Percentiles rank a stretch among this genome's conserved stretches.
These are phyloP conservation scores for Sutorius eximius DNA, from an alignment of 1,284 basidiomycete species.

Conservation along the genomic window DNA sequence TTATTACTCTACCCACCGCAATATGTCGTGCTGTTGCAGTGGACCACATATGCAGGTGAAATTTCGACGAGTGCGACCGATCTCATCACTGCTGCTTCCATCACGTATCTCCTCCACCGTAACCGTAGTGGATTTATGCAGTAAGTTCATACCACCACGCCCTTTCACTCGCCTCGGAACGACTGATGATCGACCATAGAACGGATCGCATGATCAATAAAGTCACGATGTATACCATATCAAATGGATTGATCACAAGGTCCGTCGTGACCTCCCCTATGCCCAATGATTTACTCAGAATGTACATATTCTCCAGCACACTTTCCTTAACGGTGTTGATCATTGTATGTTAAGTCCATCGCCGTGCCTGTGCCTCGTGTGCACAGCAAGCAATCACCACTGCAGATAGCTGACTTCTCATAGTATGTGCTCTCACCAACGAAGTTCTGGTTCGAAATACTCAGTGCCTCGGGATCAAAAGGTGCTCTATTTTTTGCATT, in stretches of 20 bases:
- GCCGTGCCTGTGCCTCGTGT: background rate
- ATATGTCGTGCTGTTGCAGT: background rate
- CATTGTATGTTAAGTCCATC: background rate
- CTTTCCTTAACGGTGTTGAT: background rate
- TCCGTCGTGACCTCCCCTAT: background rate
- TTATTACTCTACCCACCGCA: too few species aligned
- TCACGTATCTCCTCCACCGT: slow-evolving; percentile 1
- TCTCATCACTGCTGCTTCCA: background rate
- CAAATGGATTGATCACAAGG: background rate
- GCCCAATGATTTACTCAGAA: background rate
- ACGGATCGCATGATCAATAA: slow-evolving; percentile 3
- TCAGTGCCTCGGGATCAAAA: background rate
- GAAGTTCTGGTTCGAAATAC: background rate
- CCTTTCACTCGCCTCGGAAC: background rate
- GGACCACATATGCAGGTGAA: background rate
- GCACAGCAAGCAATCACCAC: background rate
- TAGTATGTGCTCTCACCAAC: background rate
- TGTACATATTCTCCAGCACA: background rate
- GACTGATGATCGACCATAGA: background rate
- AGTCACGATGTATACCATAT: background rate
- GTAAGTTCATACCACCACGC: background rate
- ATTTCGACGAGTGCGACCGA: background rate
- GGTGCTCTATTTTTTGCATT: background rate
- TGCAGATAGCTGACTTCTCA: background rate
- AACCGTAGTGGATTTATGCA: slow-evolving; percentile 1